Evolutionary conservation across 306 rosid species (phyloP).

Genomic region (Aeschynomene evenia): DNA sequence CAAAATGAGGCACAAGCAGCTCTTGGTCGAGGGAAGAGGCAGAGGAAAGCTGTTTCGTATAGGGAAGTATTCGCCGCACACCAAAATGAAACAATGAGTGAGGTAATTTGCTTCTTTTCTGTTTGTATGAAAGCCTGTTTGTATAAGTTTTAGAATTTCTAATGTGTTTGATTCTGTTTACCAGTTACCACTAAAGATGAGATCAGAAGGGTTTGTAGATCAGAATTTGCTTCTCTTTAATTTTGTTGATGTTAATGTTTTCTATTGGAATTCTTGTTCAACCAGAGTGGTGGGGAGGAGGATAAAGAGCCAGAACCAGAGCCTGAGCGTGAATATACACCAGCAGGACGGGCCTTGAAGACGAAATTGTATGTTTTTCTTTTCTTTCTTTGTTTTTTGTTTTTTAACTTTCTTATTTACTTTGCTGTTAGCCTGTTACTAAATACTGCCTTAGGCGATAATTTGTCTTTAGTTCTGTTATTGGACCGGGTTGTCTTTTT

Average conservation of each 20-base stretch:
- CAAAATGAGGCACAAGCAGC: constrained; percentile 97
- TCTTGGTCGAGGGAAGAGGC: constrained; percentile 98
- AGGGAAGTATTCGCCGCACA: constrained; percentile 93
- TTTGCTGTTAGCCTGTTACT: no score
- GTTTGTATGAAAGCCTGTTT: constrained; percentile 27
- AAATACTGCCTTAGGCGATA: not conserved
- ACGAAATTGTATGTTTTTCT: constrained; percentile 68
- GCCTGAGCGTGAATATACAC: constrained; percentile 91
- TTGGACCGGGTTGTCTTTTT: no score
- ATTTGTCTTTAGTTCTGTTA: no score
- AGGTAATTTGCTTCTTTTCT: constrained; percentile 57
- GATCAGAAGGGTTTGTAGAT: constrained; percentile 10
- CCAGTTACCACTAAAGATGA: not conserved
- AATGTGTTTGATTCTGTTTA: constrained; percentile 17
- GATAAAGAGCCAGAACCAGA: constrained; percentile 83
- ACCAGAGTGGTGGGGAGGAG: constrained; percentile 84
- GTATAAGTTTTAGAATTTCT: constrained; percentile 2
- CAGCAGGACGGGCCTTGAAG: constrained; percentile 95
- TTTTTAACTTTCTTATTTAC: no score
- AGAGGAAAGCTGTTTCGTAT: constrained; percentile 92
- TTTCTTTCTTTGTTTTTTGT: not conserved
- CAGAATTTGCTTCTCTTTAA: no score
- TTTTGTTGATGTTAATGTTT: not conserved
- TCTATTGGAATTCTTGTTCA: constrained; percentile 35
- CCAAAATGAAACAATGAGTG: constrained; percentile 70